Evolutionary conservation across 768 basidiomycete species (phyloP), one percentile per base, ranked within the genome.

Genomic region (Boletellus ananas): DNA sequence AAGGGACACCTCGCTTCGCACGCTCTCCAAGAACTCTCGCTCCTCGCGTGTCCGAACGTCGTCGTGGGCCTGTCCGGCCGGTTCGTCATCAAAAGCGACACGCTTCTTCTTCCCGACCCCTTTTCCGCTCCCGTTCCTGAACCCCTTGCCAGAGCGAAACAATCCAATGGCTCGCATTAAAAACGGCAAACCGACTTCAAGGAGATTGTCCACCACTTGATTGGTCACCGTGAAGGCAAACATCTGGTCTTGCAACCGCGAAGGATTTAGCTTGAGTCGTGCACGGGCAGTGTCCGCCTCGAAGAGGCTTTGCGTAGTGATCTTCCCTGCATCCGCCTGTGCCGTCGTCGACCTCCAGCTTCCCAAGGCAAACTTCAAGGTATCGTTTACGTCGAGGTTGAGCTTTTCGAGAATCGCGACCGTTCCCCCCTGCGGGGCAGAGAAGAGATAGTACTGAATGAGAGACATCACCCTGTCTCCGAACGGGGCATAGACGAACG

Each of bases 401-500:
- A 52, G 54, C 51, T 34, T 63, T 61, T 58, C 62, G 50, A 60
- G 55, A 37, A 53, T 49, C 12, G 48, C 34, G 43, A 55, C 46
- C 6, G 50, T 54, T 34, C 46, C 25, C 23, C 52, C 47, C 2
- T 45, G 63, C 9, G 60, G 45, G 11, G 51, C 53, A 27, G 58
- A 59, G 45, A 66, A 70, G 34, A 72, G 45, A 48, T 59, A 49
- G 6, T 48, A 23, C 33, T 72, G 74, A 27, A 79, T 72, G 43
- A 74, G 63, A 8, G 76, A 71, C 88, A 94, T 92, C 54, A 92
- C 82, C 45, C 79, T 78, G 63, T 87, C 87, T 25, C 94, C 94
- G 55, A 94, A 96, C 0, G 94, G 94, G 4, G 95, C 90, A 65
- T 98, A 99, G 43, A 96, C 80, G 62, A 94, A 97, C 14, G 94